Conservation (phyloP, 805 yeast species). For the Hanseniaspora valbyensis region DNA sequence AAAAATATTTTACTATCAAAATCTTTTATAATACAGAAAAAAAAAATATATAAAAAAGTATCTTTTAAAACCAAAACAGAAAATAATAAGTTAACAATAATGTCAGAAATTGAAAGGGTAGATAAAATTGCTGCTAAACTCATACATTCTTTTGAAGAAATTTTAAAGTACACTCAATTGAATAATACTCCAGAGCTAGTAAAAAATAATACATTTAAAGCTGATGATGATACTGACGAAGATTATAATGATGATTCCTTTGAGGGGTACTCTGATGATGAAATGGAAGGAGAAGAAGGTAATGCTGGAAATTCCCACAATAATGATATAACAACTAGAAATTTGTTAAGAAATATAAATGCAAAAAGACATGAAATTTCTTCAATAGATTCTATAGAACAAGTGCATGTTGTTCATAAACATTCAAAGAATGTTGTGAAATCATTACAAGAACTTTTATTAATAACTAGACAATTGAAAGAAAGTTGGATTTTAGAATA, state of each 20-base stretch:
- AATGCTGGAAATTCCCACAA: neutral
- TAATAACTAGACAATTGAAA: slow-evolving; percentile 26
- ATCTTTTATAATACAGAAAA: no score
- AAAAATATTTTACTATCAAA: no score
- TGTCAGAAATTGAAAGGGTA: slow-evolving; percentile 9
- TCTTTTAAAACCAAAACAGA: neutral
- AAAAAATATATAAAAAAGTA: neutral
- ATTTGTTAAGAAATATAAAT: slow-evolving; percentile 12
- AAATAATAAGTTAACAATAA: neutral
- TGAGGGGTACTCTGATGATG: neutral
- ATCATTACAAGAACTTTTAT: slow-evolving; percentile 27
- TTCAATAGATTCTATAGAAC: slow-evolving; percentile 23
- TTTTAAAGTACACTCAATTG: slow-evolving; percentile 12
- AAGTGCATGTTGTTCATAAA: slow-evolving; percentile 20
- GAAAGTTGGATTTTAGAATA: slow-evolving; percentile 29
- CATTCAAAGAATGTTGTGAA: slow-evolving; percentile 19
- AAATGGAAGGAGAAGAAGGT: slow-evolving; percentile 1
- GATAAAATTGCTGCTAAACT: slow-evolving; percentile 11
- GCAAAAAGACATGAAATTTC: slow-evolving; percentile 17
- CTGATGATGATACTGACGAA: neutral
- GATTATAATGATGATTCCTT: slow-evolving; percentile 1
- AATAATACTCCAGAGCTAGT: slow-evolving; percentile 12
- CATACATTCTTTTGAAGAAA: slow-evolving; percentile 8
- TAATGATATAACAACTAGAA: slow-evolving; percentile 9
- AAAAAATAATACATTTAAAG: neutral